These are phyloP conservation scores for Phragmites australis DNA, from an alignment of 176 grass and related monocot species.

Conservation along the genomic window DNA sequence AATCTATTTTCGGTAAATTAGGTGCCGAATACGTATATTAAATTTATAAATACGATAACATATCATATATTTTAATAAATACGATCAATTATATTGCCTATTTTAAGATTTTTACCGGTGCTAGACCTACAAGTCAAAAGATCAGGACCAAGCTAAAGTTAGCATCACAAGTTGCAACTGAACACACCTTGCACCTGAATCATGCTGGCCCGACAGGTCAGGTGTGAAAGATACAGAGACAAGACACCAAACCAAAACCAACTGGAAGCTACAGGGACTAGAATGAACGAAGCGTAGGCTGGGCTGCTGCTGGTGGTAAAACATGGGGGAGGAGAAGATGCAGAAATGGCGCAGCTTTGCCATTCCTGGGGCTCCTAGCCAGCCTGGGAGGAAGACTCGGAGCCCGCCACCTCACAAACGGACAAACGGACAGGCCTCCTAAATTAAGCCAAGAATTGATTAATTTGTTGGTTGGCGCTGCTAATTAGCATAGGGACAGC, in stretches of 20 bases:
- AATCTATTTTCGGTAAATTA: too few relatives aligned
- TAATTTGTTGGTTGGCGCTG: conserved; percentile 25
- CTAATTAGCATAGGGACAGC: conserved; percentile 35
- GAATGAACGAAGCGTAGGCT: background rate
- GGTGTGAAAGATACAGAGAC: conserved; percentile 18
- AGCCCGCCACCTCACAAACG: background rate
- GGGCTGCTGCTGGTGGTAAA: background rate
- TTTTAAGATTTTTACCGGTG: too few relatives aligned
- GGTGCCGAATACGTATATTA: too few relatives aligned
- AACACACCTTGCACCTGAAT: background rate
- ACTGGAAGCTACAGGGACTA: background rate
- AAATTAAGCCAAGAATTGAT: conserved; percentile 47
- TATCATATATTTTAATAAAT: too few relatives aligned
- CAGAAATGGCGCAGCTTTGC: background rate
- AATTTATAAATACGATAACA: too few relatives aligned
- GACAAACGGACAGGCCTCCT: conserved; percentile 30
- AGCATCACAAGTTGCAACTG: background rate
- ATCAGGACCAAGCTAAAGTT: conserved; percentile 23
- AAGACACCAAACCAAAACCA: background rate
- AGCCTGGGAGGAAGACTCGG: conserved; percentile 32
- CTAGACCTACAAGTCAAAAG: conserved; percentile 14
- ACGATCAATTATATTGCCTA: too few relatives aligned
- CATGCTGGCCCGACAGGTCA: conserved; percentile 31
- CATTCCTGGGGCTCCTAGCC: background rate
- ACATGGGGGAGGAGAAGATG: background rate